Conservation (phyloP, 306 rosid species). For the Trifolium dubium region DNA sequence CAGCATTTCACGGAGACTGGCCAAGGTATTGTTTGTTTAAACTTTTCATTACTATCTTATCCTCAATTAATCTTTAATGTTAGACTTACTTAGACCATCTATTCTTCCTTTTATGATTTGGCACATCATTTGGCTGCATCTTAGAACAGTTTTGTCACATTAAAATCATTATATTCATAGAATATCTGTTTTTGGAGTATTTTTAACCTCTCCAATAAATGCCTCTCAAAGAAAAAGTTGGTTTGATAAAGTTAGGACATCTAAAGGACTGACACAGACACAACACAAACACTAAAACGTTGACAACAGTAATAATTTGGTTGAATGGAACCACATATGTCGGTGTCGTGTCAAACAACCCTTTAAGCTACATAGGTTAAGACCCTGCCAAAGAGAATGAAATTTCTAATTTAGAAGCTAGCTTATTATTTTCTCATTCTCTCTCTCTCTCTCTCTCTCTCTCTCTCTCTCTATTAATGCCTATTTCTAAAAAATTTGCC, state of each 20-base stretch:
- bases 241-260: constrained; percentile 24
- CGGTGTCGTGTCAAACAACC: neutral
- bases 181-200: constrained; percentile 6
- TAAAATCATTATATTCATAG: constrained; percentile 2
- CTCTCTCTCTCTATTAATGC: constrained; percentile 43
- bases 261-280: neutral
- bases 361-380: neutral
- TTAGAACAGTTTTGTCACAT: constrained; percentile 15
- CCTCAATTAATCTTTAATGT: neutral
- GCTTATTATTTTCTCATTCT: neutral
- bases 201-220: neutral
- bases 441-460: constrained; percentile 28
- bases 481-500: constrained; percentile 63
- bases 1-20: constrained; percentile 69
- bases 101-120: constrained; percentile 6
- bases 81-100: neutral
- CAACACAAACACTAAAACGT: neutral
- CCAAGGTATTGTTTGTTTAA: constrained; percentile 61
- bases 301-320: neutral
- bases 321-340: neutral
- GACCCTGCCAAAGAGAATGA: constrained; percentile 16
- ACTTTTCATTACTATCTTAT: constrained; percentile 31
- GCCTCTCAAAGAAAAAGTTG: neutral
- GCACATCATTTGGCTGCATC: constrained; percentile 10
- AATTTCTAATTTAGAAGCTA: constrained; percentile 21